phyloP scores from a whole-genome alignment of 257 asterid genomes.

The Scutellaria baicalensis region DNA sequence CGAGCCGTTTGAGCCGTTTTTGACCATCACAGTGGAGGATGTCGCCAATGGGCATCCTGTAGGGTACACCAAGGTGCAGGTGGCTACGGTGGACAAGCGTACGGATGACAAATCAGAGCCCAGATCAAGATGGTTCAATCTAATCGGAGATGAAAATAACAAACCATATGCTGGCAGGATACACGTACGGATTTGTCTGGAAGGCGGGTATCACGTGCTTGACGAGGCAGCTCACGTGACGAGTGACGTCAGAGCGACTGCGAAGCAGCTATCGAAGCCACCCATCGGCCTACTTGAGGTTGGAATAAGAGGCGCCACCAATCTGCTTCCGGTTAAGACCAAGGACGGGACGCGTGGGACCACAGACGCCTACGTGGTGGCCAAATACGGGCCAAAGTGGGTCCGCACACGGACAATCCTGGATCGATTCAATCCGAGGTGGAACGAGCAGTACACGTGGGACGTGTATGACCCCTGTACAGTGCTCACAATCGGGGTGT shows the following conservation, averaged over 20 bases:
- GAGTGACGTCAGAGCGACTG: conserved; percentile 81
- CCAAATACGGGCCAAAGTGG: conserved; percentile 93
- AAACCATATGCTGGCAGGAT: conserved; percentile 74
- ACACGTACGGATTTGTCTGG: conserved; percentile 70
- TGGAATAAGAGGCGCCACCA: conserved; percentile 76
- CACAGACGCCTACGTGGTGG: conserved; percentile 80
- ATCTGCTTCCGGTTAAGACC: conserved; percentile 76
- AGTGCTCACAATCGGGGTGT: conserved; percentile 71
- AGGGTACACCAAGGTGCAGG: conserved; percentile 64
- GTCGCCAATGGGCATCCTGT: conserved; percentile 42
- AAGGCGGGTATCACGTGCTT: conserved; percentile 94
- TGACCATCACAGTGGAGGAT: conserved; percentile 68
- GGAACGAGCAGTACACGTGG: conserved; percentile 95
- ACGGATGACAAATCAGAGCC: conserved; percentile 71
- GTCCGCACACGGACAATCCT: conserved; percentile 71
- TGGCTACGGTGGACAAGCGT: conserved; percentile 69
- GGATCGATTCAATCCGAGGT: conserved; percentile 80
- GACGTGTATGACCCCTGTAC: conserved; percentile 94
- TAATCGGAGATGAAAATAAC: conserved; percentile 31
- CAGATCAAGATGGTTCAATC: conserved; percentile 80
- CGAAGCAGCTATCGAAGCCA: conserved; percentile 66
- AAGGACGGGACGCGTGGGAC: conserved; percentile 80
- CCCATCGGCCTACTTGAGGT: conserved; percentile 77
- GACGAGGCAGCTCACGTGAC: conserved; percentile 94
- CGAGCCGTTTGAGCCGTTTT: conserved; percentile 92